A percentile compares a stretch with the other conserved stretches of the same genome.
phyloP scores from a whole-genome alignment of 306 rosid species.

The Castanea crenata region DNA sequence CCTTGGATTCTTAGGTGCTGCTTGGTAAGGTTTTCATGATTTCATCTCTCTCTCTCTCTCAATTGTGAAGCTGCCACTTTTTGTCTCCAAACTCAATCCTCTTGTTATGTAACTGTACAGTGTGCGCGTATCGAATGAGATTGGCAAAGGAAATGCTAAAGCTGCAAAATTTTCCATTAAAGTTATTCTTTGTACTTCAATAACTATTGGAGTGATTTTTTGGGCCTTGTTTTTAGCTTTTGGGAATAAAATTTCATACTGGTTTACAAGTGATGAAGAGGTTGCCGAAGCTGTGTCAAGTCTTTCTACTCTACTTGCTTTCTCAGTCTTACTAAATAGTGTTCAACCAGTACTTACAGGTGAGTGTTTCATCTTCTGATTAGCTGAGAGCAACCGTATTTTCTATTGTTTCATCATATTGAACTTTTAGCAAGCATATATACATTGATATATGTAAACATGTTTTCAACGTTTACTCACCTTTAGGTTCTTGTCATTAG shows the following conservation, averaged over 20 bases:
- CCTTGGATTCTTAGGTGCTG: slow-evolving; percentile 50
- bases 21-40: slow-evolving; percentile 32
- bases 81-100: not conserved
- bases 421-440: too few relatives aligned
- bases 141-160: slow-evolving; percentile 55
- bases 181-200: slow-evolving; percentile 43
- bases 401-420: not conserved
- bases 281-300: slow-evolving; percentile 39
- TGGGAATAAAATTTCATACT: slow-evolving; percentile 43
- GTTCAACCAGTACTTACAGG: slow-evolving; percentile 62
- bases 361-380: not conserved
- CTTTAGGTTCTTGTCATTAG: not conserved
- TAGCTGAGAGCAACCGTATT: not conserved
- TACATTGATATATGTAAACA: not conserved
- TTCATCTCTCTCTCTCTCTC: not conserved
- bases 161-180: slow-evolving; percentile 48
- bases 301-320: slow-evolving; percentile 45
- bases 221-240: slow-evolving; percentile 42
- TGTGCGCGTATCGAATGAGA: slow-evolving; percentile 60
- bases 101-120: slow-evolving; percentile 20
- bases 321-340: slow-evolving; percentile 56
- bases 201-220: slow-evolving; percentile 31
- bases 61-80: not conserved
- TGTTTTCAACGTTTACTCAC: not conserved
- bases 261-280: slow-evolving; percentile 40